phyloP scores from a whole-genome alignment of 169 alveolate genomes.

The Eimeria sp. region DNA sequence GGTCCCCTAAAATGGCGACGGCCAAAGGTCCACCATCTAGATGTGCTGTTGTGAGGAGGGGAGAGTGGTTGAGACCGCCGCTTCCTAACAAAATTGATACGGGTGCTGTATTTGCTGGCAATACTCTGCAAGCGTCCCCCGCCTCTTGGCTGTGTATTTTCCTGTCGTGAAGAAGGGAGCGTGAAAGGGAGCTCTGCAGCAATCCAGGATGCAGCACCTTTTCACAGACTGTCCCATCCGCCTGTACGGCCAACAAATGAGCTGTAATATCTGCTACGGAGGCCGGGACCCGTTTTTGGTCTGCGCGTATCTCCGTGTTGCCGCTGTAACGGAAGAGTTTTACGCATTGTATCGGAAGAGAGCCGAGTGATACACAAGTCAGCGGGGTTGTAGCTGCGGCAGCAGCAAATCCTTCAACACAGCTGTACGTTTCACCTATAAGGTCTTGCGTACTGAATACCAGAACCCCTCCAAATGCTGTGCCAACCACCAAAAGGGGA shows the following conservation, averaged over 20 bases:
- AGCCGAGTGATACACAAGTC: constrained; percentile 10
- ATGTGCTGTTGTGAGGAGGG: background rate
- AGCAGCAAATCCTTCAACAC: constrained; percentile 36
- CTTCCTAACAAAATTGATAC: background rate
- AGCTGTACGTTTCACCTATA: constrained; percentile 29
- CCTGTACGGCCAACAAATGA: constrained; percentile 34
- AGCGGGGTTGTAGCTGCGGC: constrained; percentile 61
- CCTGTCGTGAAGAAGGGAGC: constrained; percentile 26
- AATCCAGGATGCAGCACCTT: background rate
- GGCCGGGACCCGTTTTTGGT: background rate
- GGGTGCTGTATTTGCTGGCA: constrained; percentile 18
- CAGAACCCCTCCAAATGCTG: constrained; percentile 57
- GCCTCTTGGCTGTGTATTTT: constrained; percentile 13
- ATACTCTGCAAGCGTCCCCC: constrained; percentile 30
- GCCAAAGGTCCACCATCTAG: constrained; percentile 13
- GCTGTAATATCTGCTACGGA: background rate
- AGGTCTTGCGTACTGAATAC: constrained; percentile 30
- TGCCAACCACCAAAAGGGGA: constrained; percentile 34
- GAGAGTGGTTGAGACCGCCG: background rate
- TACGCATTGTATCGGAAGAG: constrained; percentile 56
- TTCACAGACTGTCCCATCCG: constrained; percentile 11
- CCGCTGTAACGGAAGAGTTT: constrained; percentile 7
- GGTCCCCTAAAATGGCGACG: constrained; percentile 28
- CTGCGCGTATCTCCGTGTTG: background rate
- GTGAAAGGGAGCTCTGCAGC: constrained; percentile 36